phyloP scores from a whole-genome alignment of 1,139 yeast genomes.

The Hansenula sp. region DNA sequence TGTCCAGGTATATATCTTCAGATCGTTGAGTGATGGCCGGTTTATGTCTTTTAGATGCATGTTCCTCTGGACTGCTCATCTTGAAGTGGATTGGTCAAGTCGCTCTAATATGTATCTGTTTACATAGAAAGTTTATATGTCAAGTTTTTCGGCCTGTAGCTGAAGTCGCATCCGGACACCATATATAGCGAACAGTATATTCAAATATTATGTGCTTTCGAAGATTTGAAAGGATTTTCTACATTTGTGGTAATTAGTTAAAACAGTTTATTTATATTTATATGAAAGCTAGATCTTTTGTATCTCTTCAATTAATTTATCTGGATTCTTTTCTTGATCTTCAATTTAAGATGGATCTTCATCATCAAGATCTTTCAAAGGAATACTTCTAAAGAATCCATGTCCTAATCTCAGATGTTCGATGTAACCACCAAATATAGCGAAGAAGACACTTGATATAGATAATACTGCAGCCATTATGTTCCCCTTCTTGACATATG shows the following conservation, averaged over 20 bases:
- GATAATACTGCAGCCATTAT: constrained; percentile 10
- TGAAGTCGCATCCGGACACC: neutral
- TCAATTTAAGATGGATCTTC: no score
- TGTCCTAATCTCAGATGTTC: constrained; percentile 4
- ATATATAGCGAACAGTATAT: no score
- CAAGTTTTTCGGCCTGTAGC: no score
- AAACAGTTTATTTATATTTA: no score
- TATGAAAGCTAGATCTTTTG: no score
- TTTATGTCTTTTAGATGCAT: neutral
- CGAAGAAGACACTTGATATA: constrained; percentile 3
- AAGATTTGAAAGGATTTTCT: no score
- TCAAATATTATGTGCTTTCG: no score
- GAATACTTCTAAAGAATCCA: constrained; percentile 11
- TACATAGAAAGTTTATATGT: no score
- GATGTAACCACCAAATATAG: constrained; percentile 11
- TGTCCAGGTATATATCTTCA: constrained; percentile 41
- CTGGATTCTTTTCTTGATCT: no score
- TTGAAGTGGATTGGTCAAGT: neutral
- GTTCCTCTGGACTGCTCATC: neutral
- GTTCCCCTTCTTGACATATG: constrained; percentile 15
- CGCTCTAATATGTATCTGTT: no score
- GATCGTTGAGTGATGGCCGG: neutral
- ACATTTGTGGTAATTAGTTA: no score
- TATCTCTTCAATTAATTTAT: no score
- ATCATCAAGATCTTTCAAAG: neutral